Conservation (phyloP, 73 alveolate genomes). For the Paramecium octaurelia region DNA sequence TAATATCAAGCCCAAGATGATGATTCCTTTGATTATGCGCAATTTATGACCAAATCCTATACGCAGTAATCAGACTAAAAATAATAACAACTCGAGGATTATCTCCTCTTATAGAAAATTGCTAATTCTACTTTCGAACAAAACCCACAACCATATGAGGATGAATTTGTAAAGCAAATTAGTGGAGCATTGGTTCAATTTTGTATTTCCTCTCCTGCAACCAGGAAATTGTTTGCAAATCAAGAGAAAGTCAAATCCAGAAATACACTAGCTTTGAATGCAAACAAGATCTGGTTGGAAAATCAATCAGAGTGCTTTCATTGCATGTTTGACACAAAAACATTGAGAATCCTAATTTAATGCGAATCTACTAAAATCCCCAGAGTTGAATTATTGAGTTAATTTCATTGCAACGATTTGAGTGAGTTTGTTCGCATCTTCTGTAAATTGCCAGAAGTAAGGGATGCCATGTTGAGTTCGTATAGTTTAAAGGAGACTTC, state of each 20-base stretch:
- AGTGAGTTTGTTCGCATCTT: neutral
- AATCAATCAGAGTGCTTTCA: conserved; percentile 34
- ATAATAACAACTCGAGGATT: neutral
- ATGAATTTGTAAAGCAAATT: neutral
- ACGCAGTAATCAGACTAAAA: neutral
- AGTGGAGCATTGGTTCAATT: neutral
- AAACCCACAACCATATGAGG: neutral
- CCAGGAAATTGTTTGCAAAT: neutral
- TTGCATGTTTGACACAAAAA: conserved; percentile 26
- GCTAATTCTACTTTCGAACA: neutral
- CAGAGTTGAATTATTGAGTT: neutral
- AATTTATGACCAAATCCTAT: neutral
- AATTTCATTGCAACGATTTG: neutral
- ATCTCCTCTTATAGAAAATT: neutral
- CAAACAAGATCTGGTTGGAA: conserved; percentile 44
- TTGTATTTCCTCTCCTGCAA: conserved; percentile 39
- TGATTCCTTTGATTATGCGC: neutral
- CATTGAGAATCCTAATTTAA: neutral
- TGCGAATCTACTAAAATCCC: neutral
- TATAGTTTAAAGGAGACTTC: neutral
- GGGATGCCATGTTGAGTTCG: neutral
- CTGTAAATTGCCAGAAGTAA: conserved; percentile 19
- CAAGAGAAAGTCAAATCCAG: neutral
- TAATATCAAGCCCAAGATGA: neutral
- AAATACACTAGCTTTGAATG: neutral